phyloP scores from a whole-genome alignment of 148 eudicot genomes.

The Vaccinium darrowii region DNA sequence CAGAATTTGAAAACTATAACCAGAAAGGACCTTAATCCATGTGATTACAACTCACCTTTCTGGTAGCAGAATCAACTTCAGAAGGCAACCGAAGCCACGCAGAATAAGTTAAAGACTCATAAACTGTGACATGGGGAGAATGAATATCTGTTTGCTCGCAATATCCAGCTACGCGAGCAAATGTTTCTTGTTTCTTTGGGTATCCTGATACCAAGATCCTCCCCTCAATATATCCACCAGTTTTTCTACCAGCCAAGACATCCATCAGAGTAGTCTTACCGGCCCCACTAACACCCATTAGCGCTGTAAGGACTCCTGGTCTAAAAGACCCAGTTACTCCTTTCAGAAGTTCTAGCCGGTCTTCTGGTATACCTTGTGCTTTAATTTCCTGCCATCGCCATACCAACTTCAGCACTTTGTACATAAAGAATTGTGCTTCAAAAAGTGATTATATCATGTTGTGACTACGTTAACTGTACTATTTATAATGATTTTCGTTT shows the following conservation, averaged over 20 bases:
- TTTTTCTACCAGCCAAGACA: constrained; percentile 79
- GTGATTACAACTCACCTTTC: constrained; percentile 47
- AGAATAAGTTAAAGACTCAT: constrained; percentile 71
- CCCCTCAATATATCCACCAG: constrained; percentile 76
- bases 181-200: too few relatives aligned
- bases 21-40: background rate
- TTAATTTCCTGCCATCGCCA: constrained; percentile 61
- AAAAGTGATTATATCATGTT: background rate
- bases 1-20: background rate
- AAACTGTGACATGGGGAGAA: too few relatives aligned
- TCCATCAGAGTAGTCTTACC: constrained; percentile 94
- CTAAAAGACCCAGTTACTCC: constrained; percentile 77
- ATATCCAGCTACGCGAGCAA: too few relatives aligned
- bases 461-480: background rate
- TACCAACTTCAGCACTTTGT: background rate
- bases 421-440: background rate
- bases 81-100: constrained; percentile 76
- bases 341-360: constrained; percentile 59
- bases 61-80: constrained; percentile 47
- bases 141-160: too few relatives aligned
- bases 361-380: constrained; percentile 57
- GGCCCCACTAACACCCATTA: constrained; percentile 95
- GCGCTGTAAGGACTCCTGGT: constrained; percentile 83
- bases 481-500: background rate
- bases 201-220: constrained; percentile 46